These are phyloP conservation scores for Leishmania aethiopica DNA, from an alignment of 208 protist genomes.

Conservation along the genomic window DNA sequence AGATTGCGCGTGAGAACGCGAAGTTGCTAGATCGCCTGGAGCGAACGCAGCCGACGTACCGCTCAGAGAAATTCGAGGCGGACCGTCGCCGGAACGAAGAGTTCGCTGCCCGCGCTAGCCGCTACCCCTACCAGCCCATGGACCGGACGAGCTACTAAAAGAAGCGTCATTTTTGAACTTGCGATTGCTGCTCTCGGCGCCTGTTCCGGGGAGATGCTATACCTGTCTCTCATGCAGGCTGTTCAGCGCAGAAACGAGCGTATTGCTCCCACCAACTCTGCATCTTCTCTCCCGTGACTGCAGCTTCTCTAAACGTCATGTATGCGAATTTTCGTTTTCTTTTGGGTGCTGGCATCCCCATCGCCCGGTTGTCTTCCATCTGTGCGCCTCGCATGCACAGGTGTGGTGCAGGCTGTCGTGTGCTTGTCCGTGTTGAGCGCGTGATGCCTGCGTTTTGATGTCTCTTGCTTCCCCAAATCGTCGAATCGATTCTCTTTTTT, in stretches of 20 bases:
- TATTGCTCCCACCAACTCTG: not conserved
- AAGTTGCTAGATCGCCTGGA: constrained; percentile 59
- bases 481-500: not conserved
- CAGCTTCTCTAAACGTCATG: not conserved
- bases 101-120: constrained; percentile 51
- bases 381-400: too few relatives aligned
- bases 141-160: constrained; percentile 2
- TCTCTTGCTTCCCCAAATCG: not conserved
- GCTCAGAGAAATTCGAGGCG: constrained; percentile 43
- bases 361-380: too few relatives aligned
- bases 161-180: not conserved
- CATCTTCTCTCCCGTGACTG: not conserved
- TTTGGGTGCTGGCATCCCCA: too few relatives aligned
- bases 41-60: constrained; percentile 46
- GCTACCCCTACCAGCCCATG: constrained; percentile 59
- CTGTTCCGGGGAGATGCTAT: not conserved
- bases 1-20: constrained; percentile 59
- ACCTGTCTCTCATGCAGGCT: not conserved
- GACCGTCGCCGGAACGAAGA: constrained; percentile 58
- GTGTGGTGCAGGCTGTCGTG: too few relatives aligned
- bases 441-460: not conserved
- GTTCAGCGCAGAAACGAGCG: too few relatives aligned
- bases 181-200: not conserved
- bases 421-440: too few relatives aligned
- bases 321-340: not conserved